Base-by-base conservation (phyloP, 108 stramenopile species). In the Cyclotella distinguenda region DNA sequence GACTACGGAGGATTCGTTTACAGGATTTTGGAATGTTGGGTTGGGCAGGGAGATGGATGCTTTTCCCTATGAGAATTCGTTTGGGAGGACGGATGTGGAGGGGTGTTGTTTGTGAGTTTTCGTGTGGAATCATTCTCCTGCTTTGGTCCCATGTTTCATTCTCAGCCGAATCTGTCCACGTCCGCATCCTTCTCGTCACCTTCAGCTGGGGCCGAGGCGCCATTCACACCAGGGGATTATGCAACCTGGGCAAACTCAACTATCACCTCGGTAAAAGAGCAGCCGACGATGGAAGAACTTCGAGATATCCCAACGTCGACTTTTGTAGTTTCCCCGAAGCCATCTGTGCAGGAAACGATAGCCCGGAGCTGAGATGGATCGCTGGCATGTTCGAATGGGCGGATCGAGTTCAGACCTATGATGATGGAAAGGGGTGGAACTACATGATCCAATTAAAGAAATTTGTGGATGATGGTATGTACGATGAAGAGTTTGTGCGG, bases 181-280 rank as follows among this genome's bases (percentile, higher is more conserved):
- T 38, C 12, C 12, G 8, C 38, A 8, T 38, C 12, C 38, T 38
- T 38, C 12, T 38, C 12, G 38, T 10, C 38, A 38, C 38, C 38
- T 38, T n/a, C 33, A 58, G 56, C 25, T 81, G 80, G 80, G 80
- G 80, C 9, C 64, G 80, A n/a, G 80, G 80, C 11, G 80, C 76
- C 8, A 53, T 81, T 5, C 75, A 72, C 32, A 71, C 75, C 0
- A 58, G 56, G 10, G 80, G 80, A n/a, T 22, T 73, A 13, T 81
- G 80, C 42, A 72, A 72, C 36, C 28, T 77, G 13, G 80, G 80
- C n/a, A 81, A 81, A 33, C 35, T 81, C 22, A 81, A 81, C 39
- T 77, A 81, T 38, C 77, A 67, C 59, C 54, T 81, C 32, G 79
- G 79, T 4, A 44, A 48, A 10, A 50, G 59, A 36, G 70, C 52